These are phyloP conservation scores for Sugiyamaella sp. DNA, from an alignment of 1,139 yeast species.

Conservation along the genomic window DNA sequence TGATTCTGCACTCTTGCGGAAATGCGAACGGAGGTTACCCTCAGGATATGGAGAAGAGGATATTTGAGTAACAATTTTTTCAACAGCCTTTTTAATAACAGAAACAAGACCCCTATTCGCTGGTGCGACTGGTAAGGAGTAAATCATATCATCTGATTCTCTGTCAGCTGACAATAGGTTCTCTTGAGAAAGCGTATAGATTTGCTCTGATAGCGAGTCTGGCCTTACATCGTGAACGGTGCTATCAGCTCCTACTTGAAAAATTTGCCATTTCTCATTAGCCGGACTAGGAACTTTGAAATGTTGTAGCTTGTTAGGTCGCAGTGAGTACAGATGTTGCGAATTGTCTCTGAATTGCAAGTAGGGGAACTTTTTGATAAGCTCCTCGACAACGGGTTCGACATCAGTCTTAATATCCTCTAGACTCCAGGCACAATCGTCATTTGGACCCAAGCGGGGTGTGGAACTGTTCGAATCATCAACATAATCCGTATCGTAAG, in stretches of 20 bases:
- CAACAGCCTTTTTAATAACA: conserved; percentile 23
- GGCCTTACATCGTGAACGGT: conserved; percentile 35
- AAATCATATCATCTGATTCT: conserved; percentile 19
- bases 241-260: conserved; percentile 39
- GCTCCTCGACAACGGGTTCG: conserved; percentile 42
- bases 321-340: conserved; percentile 28
- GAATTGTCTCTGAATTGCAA: conserved; percentile 31
- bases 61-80: conserved; percentile 22
- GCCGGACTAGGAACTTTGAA: conserved; percentile 36
- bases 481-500: conserved; percentile 9
- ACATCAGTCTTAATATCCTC: conserved; percentile 40
- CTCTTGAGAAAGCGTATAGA: conserved; percentile 5
- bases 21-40: not conserved
- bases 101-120: conserved; percentile 24
- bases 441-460: conserved; percentile 30
- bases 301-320: conserved; percentile 33
- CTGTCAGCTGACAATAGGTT: not conserved
- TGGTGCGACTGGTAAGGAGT: conserved; percentile 23
- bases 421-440: conserved; percentile 42
- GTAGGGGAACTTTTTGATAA: conserved; percentile 37
- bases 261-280: conserved; percentile 43
- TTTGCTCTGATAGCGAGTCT: conserved; percentile 28
- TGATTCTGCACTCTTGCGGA: not conserved
- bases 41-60: conserved; percentile 24
- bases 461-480: conserved; percentile 22